Percentiles rank a stretch among this genome's conserved stretches.
Evolutionary conservation across 176 grass and related monocot species (phyloP).

Genomic region (Oryza rufipogon): DNA sequence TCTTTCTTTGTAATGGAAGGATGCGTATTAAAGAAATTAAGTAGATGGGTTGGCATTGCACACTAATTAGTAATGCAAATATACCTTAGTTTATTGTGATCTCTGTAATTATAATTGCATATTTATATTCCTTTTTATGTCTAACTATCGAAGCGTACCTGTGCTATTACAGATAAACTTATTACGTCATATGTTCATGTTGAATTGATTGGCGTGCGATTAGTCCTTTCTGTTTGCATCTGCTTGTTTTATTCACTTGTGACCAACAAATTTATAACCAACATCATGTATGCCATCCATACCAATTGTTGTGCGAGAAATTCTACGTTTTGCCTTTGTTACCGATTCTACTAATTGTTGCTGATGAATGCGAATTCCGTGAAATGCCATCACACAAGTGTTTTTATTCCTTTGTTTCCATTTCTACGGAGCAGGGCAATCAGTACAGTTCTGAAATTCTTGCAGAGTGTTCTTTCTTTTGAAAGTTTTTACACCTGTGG

Average conservation of each 20-base stretch:
- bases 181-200: neutral
- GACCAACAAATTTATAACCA: constrained; percentile 3
- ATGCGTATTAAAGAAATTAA: neutral
- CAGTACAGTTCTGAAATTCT: neutral
- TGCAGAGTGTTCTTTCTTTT: neutral
- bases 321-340: too few relatives aligned
- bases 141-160: neutral
- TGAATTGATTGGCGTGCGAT: neutral
- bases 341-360: too few relatives aligned
- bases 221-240: neutral
- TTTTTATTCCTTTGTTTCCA: neutral
- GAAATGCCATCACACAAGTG: too few relatives aligned
- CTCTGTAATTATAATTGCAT: neutral
- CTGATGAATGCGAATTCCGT: too few relatives aligned
- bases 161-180: neutral
- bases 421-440: neutral
- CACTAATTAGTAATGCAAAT: neutral
- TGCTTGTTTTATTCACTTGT: neutral
- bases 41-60: neutral
- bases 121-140: neutral
- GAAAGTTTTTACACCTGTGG: neutral
- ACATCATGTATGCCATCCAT: neutral
- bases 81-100: neutral
- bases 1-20: neutral
- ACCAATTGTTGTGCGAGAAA: neutral